Conservation (phyloP, 2,329 filamentous ascomycete species). For the Claviceps digitariae region DNA sequence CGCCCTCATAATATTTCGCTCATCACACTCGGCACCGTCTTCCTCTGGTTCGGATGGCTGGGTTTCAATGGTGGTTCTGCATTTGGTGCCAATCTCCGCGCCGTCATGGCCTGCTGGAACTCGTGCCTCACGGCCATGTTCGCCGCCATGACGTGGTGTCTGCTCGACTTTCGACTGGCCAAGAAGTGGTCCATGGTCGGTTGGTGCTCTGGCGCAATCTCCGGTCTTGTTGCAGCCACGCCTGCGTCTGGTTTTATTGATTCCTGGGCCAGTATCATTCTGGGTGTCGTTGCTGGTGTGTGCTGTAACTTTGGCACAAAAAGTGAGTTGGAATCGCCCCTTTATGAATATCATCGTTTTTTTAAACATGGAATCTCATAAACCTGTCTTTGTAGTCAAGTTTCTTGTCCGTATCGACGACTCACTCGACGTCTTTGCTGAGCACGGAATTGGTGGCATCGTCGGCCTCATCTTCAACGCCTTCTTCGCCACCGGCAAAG, state of each 20-base stretch:
- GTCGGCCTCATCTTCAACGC: constrained; percentile 61
- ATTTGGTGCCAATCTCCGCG: constrained; percentile 87
- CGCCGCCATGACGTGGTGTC: constrained; percentile 80
- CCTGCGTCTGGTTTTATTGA: constrained; percentile 56
- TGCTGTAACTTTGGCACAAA: constrained; percentile 58
- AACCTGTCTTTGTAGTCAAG: constrained; percentile 35
- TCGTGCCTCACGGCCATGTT: constrained; percentile 88
- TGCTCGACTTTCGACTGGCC: constrained; percentile 89
- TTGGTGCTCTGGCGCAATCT: constrained; percentile 60
- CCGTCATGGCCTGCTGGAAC: constrained; percentile 97
- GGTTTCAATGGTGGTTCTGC: constrained; percentile 96
- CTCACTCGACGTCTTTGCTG: constrained; percentile 58
- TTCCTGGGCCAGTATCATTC: constrained; percentile 51
- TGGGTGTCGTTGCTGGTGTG: constrained; percentile 53
- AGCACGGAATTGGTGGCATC: constrained; percentile 57
- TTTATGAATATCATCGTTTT: too few species aligned
- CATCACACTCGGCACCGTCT: constrained; percentile 85
- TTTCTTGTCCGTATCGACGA: constrained; percentile 53
- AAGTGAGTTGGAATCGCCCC: constrained; percentile 23
- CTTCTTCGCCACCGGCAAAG: constrained; percentile 54
- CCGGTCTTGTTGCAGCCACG: constrained; percentile 56
- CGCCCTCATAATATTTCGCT: constrained; percentile 96
- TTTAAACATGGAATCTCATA: too few species aligned
- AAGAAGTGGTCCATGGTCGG: constrained; percentile 81
- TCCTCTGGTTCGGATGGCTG: constrained; percentile 98